phyloP scores from a whole-genome alignment of 2,329 filamentous ascomycete genomes.

The Fusarium buxicola region DNA sequence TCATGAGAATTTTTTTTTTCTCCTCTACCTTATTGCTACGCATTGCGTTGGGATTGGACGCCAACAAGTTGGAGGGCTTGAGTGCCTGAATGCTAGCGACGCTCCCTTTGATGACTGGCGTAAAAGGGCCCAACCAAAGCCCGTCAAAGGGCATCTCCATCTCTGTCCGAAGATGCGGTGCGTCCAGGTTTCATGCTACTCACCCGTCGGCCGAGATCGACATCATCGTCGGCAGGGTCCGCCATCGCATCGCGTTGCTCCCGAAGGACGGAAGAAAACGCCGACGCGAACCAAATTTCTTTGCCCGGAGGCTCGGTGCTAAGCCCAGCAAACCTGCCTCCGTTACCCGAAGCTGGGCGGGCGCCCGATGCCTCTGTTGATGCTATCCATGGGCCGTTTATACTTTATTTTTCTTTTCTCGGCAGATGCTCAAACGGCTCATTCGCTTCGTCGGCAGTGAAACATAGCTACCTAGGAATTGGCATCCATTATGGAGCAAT shows the following conservation, averaged over 20 bases:
- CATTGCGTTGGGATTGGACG: constrained; percentile 13
- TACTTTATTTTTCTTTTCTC: constrained; percentile 7
- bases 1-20: constrained; percentile 1
- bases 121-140: constrained; percentile 26
- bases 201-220: constrained; percentile 40
- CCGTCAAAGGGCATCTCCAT: constrained; percentile 10
- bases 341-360: constrained; percentile 29
- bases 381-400: constrained; percentile 19
- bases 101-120: constrained; percentile 17
- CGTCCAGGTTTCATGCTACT: constrained; percentile 13
- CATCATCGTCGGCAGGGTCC: constrained; percentile 46
- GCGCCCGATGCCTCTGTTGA: background rate
- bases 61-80: constrained; percentile 10
- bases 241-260: constrained; percentile 20
- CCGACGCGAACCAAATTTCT: constrained; percentile 24
- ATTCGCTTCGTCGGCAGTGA: constrained; percentile 35
- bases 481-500: constrained; percentile 20
- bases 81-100: background rate
- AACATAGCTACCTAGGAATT: constrained; percentile 10
- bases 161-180: constrained; percentile 13
- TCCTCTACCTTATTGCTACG: constrained; percentile 7
- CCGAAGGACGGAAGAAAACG: constrained; percentile 4
- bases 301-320: constrained; percentile 20
- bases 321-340: constrained; percentile 16
- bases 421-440: constrained; percentile 25